Base-by-base conservation (phyloP, 2,329 filamentous ascomycete species). In the Aspergillus nomiae region DNA sequence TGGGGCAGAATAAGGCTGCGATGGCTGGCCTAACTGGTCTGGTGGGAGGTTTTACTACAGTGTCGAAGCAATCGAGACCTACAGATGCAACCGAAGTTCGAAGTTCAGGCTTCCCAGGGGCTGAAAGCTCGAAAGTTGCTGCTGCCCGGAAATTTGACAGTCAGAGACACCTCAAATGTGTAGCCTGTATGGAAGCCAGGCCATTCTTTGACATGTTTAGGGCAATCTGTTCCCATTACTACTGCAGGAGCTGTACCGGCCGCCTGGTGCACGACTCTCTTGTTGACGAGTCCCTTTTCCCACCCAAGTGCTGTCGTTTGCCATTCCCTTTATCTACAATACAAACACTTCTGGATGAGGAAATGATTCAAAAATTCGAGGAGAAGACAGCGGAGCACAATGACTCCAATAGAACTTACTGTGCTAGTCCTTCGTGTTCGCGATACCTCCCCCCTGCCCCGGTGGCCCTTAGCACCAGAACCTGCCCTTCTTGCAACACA, bases 301-400 rank as follows among this genome's bases (percentile, higher is more conserved):
- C 74, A 16, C 71, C 71, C 11, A 66, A 69, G 14, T 76, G 73
- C 56, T 76, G 73, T 55, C 64, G 67, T 14, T 28, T 67, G 43
- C 7, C 53, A 1, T 71, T 74, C n/a, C 60, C 66, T 9, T 41
- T 71, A 2, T 45, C 48, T 7, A 28, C 36, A 9, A 56, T 62
- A 12, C 55, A 59, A 1, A 24, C 48, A 4, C 62, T 67, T 38
- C 55, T 73, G 10, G 51, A 54, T 11, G 24, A 34, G 26, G 60
- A 57, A 1, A 11, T 65, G 10, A 59, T 36, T 26, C 48, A 12
- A 14, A 14, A n/a, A 12, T 69, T 69, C 19, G 62, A 71, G 32
- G 58, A 67, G 21, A 73, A 72, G 45, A 50, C 48, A 26, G 59
- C 71, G 14, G 74, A 76, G 54, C 65, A 64, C 34, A 62, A 60